Evolutionary conservation across 2,329 filamentous ascomycete genomes (phyloP).

Genomic region (Apiospora saccharicola): DNA sequence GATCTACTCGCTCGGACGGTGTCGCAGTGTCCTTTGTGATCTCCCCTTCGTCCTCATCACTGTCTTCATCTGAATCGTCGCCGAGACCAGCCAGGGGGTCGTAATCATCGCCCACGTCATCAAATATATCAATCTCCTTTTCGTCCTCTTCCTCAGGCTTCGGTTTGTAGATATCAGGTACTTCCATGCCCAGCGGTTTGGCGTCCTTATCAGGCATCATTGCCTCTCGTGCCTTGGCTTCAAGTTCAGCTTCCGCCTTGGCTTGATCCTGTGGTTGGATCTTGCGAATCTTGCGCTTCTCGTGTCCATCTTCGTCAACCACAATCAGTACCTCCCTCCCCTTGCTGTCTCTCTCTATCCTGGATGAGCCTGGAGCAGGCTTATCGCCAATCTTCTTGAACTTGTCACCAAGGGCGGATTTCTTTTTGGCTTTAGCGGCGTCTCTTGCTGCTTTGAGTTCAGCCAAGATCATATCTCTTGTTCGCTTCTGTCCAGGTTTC

Average conservation of each 20-base stretch:
- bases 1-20: conserved; percentile 35
- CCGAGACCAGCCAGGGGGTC: conserved; percentile 69
- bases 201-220: conserved; percentile 61
- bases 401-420: conserved; percentile 61
- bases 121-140: conserved; percentile 70
- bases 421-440: conserved; percentile 63
- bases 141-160: conserved; percentile 58
- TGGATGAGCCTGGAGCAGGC: conserved; percentile 53
- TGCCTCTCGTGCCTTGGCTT: conserved; percentile 50
- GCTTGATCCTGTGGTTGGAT: conserved; percentile 46
- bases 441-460: conserved; percentile 70
- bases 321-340: conserved; percentile 71
- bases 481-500: conserved; percentile 66
- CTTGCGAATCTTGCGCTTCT: conserved; percentile 70
- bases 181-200: conserved; percentile 70
- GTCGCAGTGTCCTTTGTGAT: conserved; percentile 32
- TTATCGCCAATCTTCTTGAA: conserved; percentile 71
- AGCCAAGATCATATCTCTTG: conserved; percentile 71
- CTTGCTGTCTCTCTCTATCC: conserved; percentile 67
- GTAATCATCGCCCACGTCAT: conserved; percentile 71
- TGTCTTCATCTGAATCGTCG: conserved; percentile 50
- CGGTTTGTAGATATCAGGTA: conserved; percentile 65
- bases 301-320: conserved; percentile 70
- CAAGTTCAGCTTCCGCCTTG: conserved; percentile 39
- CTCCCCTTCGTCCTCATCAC: conserved; percentile 35